phyloP scores from a whole-genome alignment of 495 filamentous ascomycete genomes.

The Pyrenula aspistea region DNA sequence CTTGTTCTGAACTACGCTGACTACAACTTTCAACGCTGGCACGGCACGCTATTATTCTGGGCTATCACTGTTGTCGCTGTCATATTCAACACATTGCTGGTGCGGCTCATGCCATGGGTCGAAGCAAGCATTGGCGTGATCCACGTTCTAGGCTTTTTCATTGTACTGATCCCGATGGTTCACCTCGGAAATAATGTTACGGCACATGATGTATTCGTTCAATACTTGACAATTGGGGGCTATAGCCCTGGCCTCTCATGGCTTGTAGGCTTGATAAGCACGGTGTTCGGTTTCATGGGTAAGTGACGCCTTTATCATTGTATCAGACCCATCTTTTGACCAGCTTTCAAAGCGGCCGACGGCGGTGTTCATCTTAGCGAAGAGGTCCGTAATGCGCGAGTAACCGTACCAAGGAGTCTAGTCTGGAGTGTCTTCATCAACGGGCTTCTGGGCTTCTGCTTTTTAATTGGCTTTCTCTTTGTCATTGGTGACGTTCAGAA shows the following conservation, averaged over 20 bases:
- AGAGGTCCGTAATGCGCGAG: slow-evolving; percentile 25
- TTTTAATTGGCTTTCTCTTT: slow-evolving; percentile 24
- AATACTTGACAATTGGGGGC: slow-evolving; percentile 48
- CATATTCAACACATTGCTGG: slow-evolving; percentile 43
- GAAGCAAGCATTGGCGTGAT: slow-evolving; percentile 47
- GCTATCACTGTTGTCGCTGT: slow-evolving; percentile 36
- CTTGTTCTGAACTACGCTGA: slow-evolving; percentile 34
- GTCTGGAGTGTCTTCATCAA: slow-evolving; percentile 22
- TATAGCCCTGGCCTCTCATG: slow-evolving; percentile 35
- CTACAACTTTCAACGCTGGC: slow-evolving; percentile 41
- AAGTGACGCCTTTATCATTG: slow-evolving; percentile 1
- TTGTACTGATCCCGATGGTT: slow-evolving; percentile 45
- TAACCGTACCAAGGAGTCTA: slow-evolving; percentile 19
- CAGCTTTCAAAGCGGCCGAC: no score
- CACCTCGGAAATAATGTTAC: slow-evolving; percentile 35
- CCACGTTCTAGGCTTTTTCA: slow-evolving; percentile 47
- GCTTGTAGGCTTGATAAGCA: slow-evolving; percentile 41
- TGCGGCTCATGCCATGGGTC: slow-evolving; percentile 39
- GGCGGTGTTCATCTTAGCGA: background rate
- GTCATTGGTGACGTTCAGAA: slow-evolving; percentile 23
- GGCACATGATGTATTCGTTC: slow-evolving; percentile 36
- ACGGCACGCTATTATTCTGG: slow-evolving; percentile 46
- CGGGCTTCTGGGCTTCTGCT: slow-evolving; percentile 23
- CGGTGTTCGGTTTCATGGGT: slow-evolving; percentile 40
- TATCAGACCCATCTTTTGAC: background rate